Conservation (phyloP, 2,329 filamentous ascomycete species). For the Colletotrichum sublineola region DNA sequence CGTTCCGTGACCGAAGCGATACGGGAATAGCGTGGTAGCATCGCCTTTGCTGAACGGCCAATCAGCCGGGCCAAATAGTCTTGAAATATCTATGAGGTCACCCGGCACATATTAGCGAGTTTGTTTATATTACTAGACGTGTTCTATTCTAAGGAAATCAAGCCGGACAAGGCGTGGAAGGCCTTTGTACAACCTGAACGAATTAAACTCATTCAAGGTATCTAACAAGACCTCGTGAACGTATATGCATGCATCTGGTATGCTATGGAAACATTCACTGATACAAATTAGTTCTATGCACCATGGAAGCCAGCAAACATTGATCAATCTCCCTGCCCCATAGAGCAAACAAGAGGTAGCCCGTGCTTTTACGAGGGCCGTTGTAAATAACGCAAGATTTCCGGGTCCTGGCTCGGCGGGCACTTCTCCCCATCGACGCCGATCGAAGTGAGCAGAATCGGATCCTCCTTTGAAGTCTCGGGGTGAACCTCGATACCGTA, state of each 20-base stretch:
- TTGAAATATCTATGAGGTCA: neutral
- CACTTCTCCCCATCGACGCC: slow-evolving; percentile 46
- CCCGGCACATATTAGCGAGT: neutral
- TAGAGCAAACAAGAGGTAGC: neutral
- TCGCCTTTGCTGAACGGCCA: neutral
- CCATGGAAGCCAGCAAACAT: neutral
- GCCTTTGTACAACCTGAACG: too few relatives aligned
- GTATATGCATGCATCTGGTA: neutral
- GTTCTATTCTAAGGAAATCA: neutral
- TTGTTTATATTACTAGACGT: neutral
- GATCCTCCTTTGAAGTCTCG: slow-evolving; percentile 56
- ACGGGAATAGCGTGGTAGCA: neutral
- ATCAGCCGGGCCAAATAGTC: neutral
- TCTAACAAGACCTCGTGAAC: neutral
- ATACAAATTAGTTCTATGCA: neutral
- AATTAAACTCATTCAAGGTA: neutral
- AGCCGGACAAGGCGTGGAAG: neutral
- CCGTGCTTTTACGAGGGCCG: neutral
- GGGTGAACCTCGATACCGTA: slow-evolving; percentile 56
- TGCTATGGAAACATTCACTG: neutral
- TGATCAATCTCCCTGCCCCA: neutral
- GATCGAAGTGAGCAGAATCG: slow-evolving; percentile 50
- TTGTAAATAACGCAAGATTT: slow-evolving; percentile 46
- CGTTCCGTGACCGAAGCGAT: slow-evolving; percentile 18
- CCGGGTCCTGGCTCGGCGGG: slow-evolving; percentile 57